phyloP scores from a whole-genome alignment of 1,284 basidiomycete genomes.

The Porodaedalea pini region DNA sequence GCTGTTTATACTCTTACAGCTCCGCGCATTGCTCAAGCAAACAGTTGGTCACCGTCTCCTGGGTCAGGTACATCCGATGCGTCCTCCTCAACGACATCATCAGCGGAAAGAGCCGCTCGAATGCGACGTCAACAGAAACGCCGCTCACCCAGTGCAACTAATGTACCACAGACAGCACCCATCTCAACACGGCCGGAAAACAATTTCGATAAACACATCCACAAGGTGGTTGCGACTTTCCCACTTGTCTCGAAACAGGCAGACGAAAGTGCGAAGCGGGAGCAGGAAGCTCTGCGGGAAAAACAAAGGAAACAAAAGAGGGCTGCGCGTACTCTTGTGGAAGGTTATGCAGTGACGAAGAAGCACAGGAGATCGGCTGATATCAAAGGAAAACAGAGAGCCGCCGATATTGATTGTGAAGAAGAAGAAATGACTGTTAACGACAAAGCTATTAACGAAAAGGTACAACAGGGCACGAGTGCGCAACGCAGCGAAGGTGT shows the following conservation, averaged over 20 bases:
- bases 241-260: conserved; percentile 6
- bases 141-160: neutral
- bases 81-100: neutral
- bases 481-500: neutral
- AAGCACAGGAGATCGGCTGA: neutral
- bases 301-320: conserved; percentile 4
- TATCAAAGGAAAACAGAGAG: neutral
- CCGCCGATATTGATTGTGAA: neutral
- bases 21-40: neutral
- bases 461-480: neutral
- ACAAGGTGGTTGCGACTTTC: conserved; percentile 2
- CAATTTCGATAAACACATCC: neutral
- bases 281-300: conserved; percentile 5
- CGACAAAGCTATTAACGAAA: neutral
- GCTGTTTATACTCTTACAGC: neutral
- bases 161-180: neutral
- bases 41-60: conserved; percentile 8
- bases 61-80: conserved; percentile 1
- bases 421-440: neutral
- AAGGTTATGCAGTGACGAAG: neutral
- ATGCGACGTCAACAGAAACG: neutral
- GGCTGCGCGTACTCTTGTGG: neutral
- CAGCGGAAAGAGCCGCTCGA: neutral
- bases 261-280: conserved; percentile 5
- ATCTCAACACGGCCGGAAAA: neutral